These are phyloP conservation scores for Metschnikowia arizonensis DNA, from an alignment of 805 yeast species.

Conservation along the genomic window DNA sequence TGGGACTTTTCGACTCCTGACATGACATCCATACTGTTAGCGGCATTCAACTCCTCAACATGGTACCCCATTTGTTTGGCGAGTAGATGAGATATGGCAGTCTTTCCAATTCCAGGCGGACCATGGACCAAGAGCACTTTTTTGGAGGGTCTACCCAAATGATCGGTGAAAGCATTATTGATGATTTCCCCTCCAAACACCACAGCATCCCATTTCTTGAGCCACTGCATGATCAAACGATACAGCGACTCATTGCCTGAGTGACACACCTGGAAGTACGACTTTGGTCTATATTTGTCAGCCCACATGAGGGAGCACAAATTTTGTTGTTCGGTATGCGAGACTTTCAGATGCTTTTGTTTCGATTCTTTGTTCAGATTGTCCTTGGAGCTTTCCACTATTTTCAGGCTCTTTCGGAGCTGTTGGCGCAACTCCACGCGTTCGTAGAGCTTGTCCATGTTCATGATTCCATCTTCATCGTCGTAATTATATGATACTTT, in stretches of 20 bases:
- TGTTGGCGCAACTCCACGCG: constrained; percentile 13
- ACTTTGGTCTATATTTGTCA: constrained; percentile 37
- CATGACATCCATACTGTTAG: constrained; percentile 38
- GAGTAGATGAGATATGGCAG: constrained; percentile 79
- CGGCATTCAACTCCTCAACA: constrained; percentile 80
- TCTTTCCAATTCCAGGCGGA: constrained; percentile 92
- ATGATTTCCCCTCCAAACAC: constrained; percentile 26
- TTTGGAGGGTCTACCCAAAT: constrained; percentile 38
- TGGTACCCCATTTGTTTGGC: constrained; percentile 80
- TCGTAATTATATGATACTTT: neutral
- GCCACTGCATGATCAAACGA: constrained; percentile 37
- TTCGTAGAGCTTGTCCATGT: constrained; percentile 17
- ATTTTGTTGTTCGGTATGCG: neutral
- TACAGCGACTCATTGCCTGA: constrained; percentile 44
- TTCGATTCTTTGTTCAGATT: neutral
- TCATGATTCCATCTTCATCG: constrained; percentile 13
- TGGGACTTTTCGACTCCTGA: constrained; percentile 21
- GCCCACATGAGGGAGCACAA: constrained; percentile 27
- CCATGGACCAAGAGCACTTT: constrained; percentile 78
- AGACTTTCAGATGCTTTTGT: neutral
- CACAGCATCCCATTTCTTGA: constrained; percentile 34
- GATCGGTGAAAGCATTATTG: constrained; percentile 21
- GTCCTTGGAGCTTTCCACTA: neutral
- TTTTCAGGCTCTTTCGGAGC: constrained; percentile 9
- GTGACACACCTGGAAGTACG: constrained; percentile 36